Percentiles rank a stretch among this genome's conserved stretches.
Evolutionary conservation across 1,284 basidiomycete genomes (phyloP).

Genomic region (Austroboletus novae-zelandiae): DNA sequence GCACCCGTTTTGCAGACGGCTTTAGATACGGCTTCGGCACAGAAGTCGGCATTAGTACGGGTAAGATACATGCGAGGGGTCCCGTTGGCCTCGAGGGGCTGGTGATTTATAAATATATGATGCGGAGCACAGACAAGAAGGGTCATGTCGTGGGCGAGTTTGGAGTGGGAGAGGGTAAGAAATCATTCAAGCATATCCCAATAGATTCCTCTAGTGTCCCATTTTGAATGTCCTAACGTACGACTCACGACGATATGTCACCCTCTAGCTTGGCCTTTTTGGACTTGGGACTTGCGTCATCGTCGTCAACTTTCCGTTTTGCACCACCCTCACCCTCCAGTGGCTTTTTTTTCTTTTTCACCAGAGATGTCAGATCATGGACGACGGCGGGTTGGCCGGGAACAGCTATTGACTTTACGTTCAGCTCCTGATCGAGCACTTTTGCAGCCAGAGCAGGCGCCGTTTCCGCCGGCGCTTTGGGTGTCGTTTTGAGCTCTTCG

Average conservation of each 20-base stretch:
- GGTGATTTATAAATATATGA: constrained; percentile 92
- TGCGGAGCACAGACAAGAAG: constrained; percentile 66
- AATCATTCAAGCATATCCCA: constrained; percentile 68
- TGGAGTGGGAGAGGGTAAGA: constrained; percentile 69
- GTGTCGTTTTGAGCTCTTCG: constrained; percentile 81
- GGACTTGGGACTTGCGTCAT: constrained; percentile 46
- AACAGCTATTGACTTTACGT: constrained; percentile 31
- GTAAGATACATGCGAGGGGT: constrained; percentile 94
- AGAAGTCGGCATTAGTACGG: constrained; percentile 97
- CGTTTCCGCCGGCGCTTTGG: constrained; percentile 54
- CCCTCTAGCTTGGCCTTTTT: constrained; percentile 68
- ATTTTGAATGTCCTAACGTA: constrained; percentile 27
- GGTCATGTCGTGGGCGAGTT: constrained; percentile 86
- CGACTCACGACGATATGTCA: constrained; percentile 18
- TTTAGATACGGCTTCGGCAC: constrained; percentile 97
- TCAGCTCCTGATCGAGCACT: constrained; percentile 67
- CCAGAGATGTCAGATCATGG: constrained; percentile 79
- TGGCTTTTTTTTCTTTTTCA: constrained; percentile 78
- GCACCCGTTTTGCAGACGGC: constrained; percentile 95
- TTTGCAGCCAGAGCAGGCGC: constrained; percentile 66
- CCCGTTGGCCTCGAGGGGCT: constrained; percentile 96
- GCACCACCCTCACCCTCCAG: constrained; percentile 34
- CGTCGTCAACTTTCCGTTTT: constrained; percentile 72
- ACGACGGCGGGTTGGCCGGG: constrained; percentile 43
- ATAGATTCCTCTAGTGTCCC: constrained; percentile 50